phyloP scores from a whole-genome alignment of 495 filamentous ascomycete species.

The Pseudevernia furfuracea region DNA sequence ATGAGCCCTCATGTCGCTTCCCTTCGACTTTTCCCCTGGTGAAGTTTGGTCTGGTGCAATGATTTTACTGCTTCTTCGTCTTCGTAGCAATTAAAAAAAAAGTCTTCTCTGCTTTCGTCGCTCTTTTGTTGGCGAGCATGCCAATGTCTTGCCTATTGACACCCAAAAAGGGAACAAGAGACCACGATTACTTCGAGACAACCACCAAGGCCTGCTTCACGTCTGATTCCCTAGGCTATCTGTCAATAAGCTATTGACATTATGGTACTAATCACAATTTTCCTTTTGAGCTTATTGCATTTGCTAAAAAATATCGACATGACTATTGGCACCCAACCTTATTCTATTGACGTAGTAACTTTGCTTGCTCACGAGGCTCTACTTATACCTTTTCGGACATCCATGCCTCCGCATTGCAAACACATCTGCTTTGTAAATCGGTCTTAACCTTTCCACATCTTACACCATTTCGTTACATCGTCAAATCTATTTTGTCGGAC shows the following conservation, averaged over 20 bases:
- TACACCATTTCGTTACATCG: constrained; percentile 19
- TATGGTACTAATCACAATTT: not conserved
- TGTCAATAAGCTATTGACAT: constrained; percentile 12
- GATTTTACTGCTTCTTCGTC: not conserved
- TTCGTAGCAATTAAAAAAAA: not conserved
- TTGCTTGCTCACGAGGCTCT: constrained; percentile 24
- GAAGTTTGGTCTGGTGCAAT: not conserved
- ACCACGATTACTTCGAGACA: constrained; percentile 10
- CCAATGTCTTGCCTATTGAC: constrained; percentile 28
- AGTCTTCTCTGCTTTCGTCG: constrained; percentile 7
- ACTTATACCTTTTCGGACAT: not conserved
- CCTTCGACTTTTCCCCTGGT: not conserved
- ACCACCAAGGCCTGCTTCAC: constrained; percentile 14
- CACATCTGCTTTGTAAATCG: not conserved
- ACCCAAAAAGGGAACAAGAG: constrained; percentile 27
- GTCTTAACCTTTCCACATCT: not conserved
- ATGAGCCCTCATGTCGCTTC: not conserved
- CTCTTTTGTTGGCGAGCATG: not conserved
- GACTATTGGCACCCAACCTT: constrained; percentile 16
- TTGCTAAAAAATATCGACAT: not conserved
- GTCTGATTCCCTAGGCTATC: not conserved
- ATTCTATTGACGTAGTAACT: constrained; percentile 10
- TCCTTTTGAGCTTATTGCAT: constrained; percentile 20
- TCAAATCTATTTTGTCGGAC: not conserved
- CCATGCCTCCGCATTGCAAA: not conserved